phyloP scores from a whole-genome alignment of 495 filamentous ascomycete species.

The Xylaria curta region DNA sequence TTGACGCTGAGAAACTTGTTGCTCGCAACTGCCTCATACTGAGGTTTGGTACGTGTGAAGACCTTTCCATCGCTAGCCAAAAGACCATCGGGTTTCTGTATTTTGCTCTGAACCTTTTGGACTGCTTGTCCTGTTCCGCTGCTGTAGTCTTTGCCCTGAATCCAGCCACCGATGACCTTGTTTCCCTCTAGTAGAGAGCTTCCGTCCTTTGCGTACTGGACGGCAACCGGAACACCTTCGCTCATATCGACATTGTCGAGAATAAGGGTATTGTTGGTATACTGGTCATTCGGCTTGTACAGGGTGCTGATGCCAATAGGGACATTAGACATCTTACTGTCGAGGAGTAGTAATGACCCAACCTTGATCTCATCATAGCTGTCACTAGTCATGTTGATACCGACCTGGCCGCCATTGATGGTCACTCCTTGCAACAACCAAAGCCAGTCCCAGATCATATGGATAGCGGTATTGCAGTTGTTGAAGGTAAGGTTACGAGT shows the following conservation, averaged over 20 bases:
- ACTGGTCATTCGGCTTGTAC: conserved; percentile 65
- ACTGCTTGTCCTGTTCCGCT: conserved; percentile 47
- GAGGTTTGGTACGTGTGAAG: conserved; percentile 73
- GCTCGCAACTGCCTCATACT: conserved; percentile 68
- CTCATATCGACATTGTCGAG: conserved; percentile 86
- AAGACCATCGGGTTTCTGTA: conserved; percentile 64
- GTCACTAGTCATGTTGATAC: conserved; percentile 80
- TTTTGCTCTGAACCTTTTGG: conserved; percentile 57
- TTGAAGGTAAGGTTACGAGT: conserved; percentile 92
- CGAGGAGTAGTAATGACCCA: conserved; percentile 80
- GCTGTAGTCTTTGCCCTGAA: conserved; percentile 76
- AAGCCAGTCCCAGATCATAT: conserved; percentile 95
- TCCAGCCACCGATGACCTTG: conserved; percentile 70
- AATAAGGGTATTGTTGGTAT: conserved; percentile 77
- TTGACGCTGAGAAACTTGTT: conserved; percentile 77
- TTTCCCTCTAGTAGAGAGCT: conserved; percentile 72
- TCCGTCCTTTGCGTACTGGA: conserved; percentile 62
- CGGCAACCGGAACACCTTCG: conserved; percentile 53
- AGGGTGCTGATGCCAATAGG: conserved; percentile 75
- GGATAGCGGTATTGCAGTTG: conserved; percentile 85
- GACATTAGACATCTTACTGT: conserved; percentile 77
- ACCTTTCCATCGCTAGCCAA: conserved; percentile 61
- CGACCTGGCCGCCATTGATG: conserved; percentile 81
- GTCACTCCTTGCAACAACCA: conserved; percentile 84
- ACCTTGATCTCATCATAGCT: conserved; percentile 67